Base-by-base conservation (phyloP, 2,329 filamentous ascomycete genomes). In the Remersonia thermophila region DNA sequence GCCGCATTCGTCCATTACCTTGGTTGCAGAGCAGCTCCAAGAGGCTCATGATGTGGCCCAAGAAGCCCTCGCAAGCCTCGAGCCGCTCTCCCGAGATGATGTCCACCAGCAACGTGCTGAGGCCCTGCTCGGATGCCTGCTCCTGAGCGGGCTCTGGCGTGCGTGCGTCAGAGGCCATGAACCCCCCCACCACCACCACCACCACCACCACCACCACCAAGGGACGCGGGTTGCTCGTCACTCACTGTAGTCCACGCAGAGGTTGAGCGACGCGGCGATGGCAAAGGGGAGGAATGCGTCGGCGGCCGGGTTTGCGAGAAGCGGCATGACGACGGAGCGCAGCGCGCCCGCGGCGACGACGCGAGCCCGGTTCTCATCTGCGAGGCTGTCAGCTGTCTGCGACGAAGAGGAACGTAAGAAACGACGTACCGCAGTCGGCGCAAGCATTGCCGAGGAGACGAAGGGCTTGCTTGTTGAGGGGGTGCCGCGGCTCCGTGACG, bases 211-310 rank as follows among this genome's bases (percentile, higher is more conserved):
- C n/a, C n/a, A n/a, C n/a, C n/a, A n/a, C n/a, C n/a, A n/a, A n/a
- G n/a, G n/a, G n/a, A n/a, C n/a, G n/a, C n/a, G n/a, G n/a, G n/a
- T n/a, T n/a, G n/a, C n/a, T n/a, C n/a, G n/a, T n/a, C n/a, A n/a
- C 63, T 55, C 51, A 77, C 73, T 71, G 49, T 76, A 78, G 50
- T 80, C 75, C 11, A 78, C 65, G 37, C 73, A 66, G 32, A 77
- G 62, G 48, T 80, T 80, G 53, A 69, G 76, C 3, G 79, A 55
- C 7, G 78, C 75, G 0, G 73, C 70, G 28, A 78, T 65, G 26
- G 63, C 62, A 49, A 72, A 71, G 0, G 61, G 54, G 7, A 74
- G 53, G 13, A 77, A 45, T 0, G 56, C 52, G 33, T 71, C 63
- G 27, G 20, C 20, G 5, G 20, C 20, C 20, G 20, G 20, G 20